Evolutionary conservation across 2,329 filamentous ascomycete genomes (phyloP), one percentile per base, ranked within the genome.

Genomic region (Beauveria pseudobassiana): DNA sequence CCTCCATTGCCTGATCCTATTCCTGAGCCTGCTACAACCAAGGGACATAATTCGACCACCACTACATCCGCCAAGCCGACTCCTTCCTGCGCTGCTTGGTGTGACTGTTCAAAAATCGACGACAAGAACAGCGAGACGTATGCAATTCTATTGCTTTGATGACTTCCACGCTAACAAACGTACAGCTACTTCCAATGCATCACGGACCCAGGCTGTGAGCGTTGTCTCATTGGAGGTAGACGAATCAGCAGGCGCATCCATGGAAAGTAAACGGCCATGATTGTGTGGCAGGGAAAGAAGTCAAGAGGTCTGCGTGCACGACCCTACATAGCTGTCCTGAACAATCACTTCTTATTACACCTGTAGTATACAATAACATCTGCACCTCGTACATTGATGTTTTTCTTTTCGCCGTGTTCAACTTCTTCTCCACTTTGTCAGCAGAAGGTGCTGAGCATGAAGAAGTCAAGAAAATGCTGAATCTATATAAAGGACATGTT

Each of bases 141-240:
- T 28, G 67, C 64, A 28, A 9, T 49, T 6, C 9, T 5, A 26
- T 20, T 24, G 6, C 1, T 24, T 38, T 10, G 6, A 16, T 3
- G 14, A 18, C 2, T 40, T 10, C 49, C 28, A 18, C 7, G 51
- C 38, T 64, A 20, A 58, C 38, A 16, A 0, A 34, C 12, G 4
- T 12, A 16, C 43, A 71, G 70, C 51, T 71, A 67, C 58, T 69
- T 70, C n/a, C 68, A 71, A 56, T 71, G 70, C 53, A 46, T 71
- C 51, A 67, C 70, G 3, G 67, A 70, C 18, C 59, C 66, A 3
- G 61, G 61, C 12, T 72, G 70, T 28, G 67, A 69, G 22, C 62
- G 64, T 4, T 72, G 70, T 60, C 28, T 61, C 18, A 38, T 56
- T 49, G 61, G 54, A 12, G 40, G 49, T 22, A 24, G 51, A 61